phyloP scores from a whole-genome alignment of 2,329 filamentous ascomycete species.

The Tolypocladium ophioglossoides region DNA sequence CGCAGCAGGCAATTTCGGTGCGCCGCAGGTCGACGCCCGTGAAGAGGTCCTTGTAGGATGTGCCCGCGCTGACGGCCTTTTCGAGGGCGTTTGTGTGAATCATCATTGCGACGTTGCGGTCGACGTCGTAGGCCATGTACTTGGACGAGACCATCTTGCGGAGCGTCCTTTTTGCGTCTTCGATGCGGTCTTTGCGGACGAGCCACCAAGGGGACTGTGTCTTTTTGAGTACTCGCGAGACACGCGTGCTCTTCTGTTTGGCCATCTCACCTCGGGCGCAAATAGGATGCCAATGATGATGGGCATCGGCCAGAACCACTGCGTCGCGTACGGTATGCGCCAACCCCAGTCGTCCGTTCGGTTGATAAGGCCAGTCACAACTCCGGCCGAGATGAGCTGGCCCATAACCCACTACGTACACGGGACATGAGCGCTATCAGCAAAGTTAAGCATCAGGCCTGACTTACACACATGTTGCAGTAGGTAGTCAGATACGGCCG shows the following conservation, averaged over 20 bases:
- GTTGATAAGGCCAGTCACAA: conserved; percentile 24
- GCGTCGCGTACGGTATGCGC: conserved; percentile 30
- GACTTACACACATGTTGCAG: conserved; percentile 24
- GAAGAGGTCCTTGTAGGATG: conserved; percentile 31
- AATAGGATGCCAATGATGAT: conserved; percentile 24
- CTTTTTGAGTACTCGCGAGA: too few relatives aligned
- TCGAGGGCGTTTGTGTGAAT: conserved; percentile 23
- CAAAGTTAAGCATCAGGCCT: too few relatives aligned
- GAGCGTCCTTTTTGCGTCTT: conserved; percentile 12
- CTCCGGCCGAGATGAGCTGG: conserved; percentile 28
- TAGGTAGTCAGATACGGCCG: conserved; percentile 27
- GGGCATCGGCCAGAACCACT: conserved; percentile 32
- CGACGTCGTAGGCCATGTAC: conserved; percentile 4
- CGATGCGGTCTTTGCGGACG: conserved; percentile 23
- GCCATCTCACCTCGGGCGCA: conserved; percentile 10
- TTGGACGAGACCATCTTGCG: conserved; percentile 9
- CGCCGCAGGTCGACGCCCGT: conserved; percentile 27
- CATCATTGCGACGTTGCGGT: conserved; percentile 28
- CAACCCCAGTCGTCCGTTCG: conserved; percentile 27
- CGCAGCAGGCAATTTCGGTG: conserved; percentile 24
- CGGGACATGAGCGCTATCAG: too few relatives aligned
- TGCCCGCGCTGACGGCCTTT: conserved; percentile 18
- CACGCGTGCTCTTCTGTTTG: too few relatives aligned
- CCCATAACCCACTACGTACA: conserved; percentile 22
- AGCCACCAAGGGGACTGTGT: conserved; percentile 29